These are phyloP conservation scores for Plasmodium billcollinsi DNA, from an alignment of 169 alveolate species.

Conservation along the genomic window DNA sequence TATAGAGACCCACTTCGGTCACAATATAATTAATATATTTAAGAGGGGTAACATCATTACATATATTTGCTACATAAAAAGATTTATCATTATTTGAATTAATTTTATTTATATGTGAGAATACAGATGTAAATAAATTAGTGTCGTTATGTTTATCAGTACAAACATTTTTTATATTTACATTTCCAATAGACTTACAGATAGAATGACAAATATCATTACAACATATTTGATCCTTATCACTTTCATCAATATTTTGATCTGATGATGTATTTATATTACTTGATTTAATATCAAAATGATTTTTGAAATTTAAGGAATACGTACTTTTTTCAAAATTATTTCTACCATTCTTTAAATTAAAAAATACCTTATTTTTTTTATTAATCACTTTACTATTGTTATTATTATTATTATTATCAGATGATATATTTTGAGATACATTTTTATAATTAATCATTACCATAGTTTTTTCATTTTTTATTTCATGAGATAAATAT, in stretches of 20 bases:
- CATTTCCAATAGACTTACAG: conserved; percentile 63
- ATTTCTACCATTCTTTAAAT: conserved; percentile 37
- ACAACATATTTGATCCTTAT: conserved; percentile 36
- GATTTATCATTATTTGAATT: conserved; percentile 67
- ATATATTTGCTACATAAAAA: conserved; percentile 75
- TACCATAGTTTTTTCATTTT: conserved; percentile 27
- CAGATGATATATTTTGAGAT: conserved; percentile 11
- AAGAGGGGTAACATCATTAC: conserved; percentile 76
- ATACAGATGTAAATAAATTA: conserved; percentile 56
- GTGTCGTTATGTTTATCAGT: conserved; percentile 65
- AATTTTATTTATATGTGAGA: conserved; percentile 69
- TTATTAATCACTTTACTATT: conserved; percentile 25
- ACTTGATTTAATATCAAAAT: conserved; percentile 6
- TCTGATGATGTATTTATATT: conserved; percentile 17
- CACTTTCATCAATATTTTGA: conserved; percentile 6
- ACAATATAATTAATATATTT: conserved; percentile 66
- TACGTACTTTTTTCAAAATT: conserved; percentile 19
- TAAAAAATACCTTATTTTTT: conserved; percentile 55
- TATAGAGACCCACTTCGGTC: conserved; percentile 76
- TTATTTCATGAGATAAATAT: conserved; percentile 17
- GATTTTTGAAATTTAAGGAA: conserved; percentile 23
- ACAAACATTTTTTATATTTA: conserved; percentile 69
- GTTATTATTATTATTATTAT: conserved; percentile 19
- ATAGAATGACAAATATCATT: conserved; percentile 63
- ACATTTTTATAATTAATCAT: conserved; percentile 16